phyloP scores from a whole-genome alignment of 495 filamentous ascomycete species.

The Hypomontagnella monticulosa region DNA sequence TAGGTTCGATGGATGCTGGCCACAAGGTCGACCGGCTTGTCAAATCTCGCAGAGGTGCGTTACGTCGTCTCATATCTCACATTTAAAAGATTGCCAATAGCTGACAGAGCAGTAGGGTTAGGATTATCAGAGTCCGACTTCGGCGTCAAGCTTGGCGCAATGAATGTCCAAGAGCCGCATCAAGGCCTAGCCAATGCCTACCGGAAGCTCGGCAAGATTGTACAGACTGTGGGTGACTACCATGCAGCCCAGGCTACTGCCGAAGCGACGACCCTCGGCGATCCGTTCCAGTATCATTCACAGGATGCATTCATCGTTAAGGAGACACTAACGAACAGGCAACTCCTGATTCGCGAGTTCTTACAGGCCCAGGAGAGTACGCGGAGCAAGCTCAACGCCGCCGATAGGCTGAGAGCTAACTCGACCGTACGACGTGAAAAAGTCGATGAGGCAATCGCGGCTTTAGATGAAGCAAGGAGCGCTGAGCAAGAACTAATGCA shows the following conservation, averaged over 20 bases:
- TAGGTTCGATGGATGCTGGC: constrained; percentile 91
- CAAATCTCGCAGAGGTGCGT: constrained; percentile 86
- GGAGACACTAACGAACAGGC: constrained; percentile 97
- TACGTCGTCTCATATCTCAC: constrained; percentile 1
- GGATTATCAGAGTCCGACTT: constrained; percentile 94
- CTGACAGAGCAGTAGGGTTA: constrained; percentile 67
- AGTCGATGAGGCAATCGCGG: constrained; percentile 92
- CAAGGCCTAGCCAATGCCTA: constrained; percentile 87
- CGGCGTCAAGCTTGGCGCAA: constrained; percentile 83
- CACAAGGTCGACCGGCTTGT: constrained; percentile 96
- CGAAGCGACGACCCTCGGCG: constrained; percentile 93
- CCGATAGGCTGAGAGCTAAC: constrained; percentile 85
- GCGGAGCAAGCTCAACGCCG: constrained; percentile 79
- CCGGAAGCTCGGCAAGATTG: constrained; percentile 90
- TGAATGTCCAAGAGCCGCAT: constrained; percentile 91
- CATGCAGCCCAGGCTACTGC: constrained; percentile 98
- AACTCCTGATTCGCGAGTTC: constrained; percentile 96
- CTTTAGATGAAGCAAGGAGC: constrained; percentile 84
- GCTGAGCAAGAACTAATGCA: constrained; percentile 80
- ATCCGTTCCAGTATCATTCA: constrained; percentile 94
- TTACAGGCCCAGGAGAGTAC: constrained; percentile 85
- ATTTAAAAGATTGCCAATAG: constrained; percentile 6
- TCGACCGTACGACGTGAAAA: constrained; percentile 89
- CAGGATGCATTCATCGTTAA: constrained; percentile 98
- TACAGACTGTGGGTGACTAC: constrained; percentile 92